Evolutionary conservation across 1,284 basidiomycete genomes (phyloP).

Genomic region (Phenoliferia sp.): DNA sequence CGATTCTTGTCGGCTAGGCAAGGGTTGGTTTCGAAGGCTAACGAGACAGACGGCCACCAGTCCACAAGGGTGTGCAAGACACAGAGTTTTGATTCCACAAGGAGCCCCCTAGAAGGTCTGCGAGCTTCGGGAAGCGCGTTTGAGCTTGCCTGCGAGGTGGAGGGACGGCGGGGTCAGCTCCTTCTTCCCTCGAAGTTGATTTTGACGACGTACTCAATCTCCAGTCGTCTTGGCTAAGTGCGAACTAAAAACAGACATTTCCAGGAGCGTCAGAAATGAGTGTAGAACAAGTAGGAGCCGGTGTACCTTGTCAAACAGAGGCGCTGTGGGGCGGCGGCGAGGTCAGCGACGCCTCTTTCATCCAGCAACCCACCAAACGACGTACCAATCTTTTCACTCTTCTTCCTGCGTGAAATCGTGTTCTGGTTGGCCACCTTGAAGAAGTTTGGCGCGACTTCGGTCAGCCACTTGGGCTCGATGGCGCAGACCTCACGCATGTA

Average conservation of each 20-base stretch:
- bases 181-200: neutral
- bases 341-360: too few relatives aligned
- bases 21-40: too few relatives aligned
- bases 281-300: neutral
- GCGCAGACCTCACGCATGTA: conserved; percentile 96
- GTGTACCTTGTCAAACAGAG: conserved; percentile 65
- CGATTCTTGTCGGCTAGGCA: too few relatives aligned
- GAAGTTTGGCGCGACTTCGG: conserved; percentile 95
- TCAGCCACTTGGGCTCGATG: conserved; percentile 97
- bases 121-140: conserved; percentile 70
- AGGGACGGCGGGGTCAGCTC: conserved; percentile 50
- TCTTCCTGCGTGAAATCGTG: conserved; percentile 95
- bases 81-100: too few relatives aligned
- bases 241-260: neutral
- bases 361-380: neutral
- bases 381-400: conserved; percentile 35
- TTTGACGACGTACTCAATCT: conserved; percentile 1
- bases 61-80: too few relatives aligned
- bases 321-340: too few relatives aligned
- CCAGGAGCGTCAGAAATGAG: conserved; percentile 34
- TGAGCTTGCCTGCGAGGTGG: conserved; percentile 60
- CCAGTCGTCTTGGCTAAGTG: conserved; percentile 2
- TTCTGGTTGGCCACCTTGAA: conserved; percentile 95
- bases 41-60: too few relatives aligned
- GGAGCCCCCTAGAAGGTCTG: conserved; percentile 43